These are phyloP conservation scores for Quercus rubra DNA, from an alignment of 306 rosid species.

Conservation along the genomic window DNA sequence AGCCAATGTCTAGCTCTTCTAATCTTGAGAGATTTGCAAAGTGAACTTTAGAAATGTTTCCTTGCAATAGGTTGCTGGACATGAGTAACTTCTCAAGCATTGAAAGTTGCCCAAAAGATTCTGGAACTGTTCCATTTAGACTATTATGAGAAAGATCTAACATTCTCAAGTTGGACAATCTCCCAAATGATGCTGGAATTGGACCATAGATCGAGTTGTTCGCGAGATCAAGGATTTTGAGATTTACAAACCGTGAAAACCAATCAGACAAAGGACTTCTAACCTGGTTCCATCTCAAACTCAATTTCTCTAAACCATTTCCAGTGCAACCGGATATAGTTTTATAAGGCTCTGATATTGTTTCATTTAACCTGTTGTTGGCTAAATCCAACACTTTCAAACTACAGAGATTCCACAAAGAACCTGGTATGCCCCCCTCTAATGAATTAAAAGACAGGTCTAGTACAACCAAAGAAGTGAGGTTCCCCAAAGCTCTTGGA, in stretches of 20 bases:
- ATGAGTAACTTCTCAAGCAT: not conserved
- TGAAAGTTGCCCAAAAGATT: constrained; percentile 10
- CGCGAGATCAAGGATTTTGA: not conserved
- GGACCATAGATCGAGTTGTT: constrained; percentile 5
- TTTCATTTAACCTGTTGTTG: constrained; percentile 7
- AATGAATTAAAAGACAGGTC: constrained; percentile 16
- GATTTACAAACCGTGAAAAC: constrained; percentile 1
- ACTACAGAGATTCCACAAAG: constrained; percentile 12
- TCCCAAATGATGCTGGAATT: constrained; percentile 18
- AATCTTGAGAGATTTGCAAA: constrained; percentile 4
- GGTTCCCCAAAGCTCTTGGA: constrained; percentile 2
- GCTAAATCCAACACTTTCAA: constrained; percentile 2
- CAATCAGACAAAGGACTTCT: constrained; percentile 12
- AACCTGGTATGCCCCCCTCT: constrained; percentile 6
- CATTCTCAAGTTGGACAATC: not conserved
- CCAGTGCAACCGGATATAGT: not conserved
- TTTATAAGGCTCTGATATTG: not conserved
- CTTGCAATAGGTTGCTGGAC: constrained; percentile 1
- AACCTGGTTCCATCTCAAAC: not conserved
- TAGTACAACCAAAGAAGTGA: not conserved
- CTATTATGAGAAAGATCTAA: constrained; percentile 4
- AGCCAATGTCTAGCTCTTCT: constrained; percentile 8
- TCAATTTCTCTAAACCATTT: constrained; percentile 12
- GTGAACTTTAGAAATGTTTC: constrained; percentile 1
- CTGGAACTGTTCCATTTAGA: constrained; percentile 12